These are phyloP conservation scores for Chrysoporthe austroafricana DNA, from an alignment of 2,329 filamentous ascomycete genomes.

Conservation along the genomic window DNA sequence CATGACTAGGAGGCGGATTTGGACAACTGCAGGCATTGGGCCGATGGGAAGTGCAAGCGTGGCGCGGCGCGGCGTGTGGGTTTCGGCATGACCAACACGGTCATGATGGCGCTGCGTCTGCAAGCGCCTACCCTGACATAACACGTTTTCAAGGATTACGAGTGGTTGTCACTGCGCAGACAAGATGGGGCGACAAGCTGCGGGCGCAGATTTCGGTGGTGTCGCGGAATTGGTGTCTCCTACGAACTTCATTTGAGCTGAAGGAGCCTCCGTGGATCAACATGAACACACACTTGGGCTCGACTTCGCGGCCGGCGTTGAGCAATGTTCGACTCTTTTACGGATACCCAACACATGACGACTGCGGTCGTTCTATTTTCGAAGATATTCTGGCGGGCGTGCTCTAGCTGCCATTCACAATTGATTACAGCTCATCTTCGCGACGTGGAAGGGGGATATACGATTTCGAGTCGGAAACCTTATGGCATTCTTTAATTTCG, in stretches of 20 bases:
- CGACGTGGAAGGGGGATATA: neutral
- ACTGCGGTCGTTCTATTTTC: neutral
- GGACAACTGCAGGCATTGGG: constrained; percentile 40
- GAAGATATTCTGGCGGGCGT: neutral
- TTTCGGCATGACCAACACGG: neutral
- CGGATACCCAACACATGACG: neutral
- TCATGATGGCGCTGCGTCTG: neutral
- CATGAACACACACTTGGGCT: neutral
- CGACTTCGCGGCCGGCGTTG: neutral
- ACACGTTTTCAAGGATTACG: neutral
- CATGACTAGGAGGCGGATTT: constrained; percentile 55
- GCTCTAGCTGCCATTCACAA: neutral
- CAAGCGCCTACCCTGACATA: neutral
- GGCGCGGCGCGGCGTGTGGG: neutral
- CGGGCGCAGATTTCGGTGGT: neutral
- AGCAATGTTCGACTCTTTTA: neutral
- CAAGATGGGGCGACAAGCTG: neutral
- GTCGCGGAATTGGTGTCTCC: neutral
- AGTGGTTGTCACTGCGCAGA: neutral
- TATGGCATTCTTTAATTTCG: neutral
- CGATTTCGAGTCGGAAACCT: neutral
- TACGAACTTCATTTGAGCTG: neutral
- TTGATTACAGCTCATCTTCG: neutral
- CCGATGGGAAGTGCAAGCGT: neutral
- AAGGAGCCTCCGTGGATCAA: neutral